Evolutionary conservation across 2,329 filamentous ascomycete genomes (phyloP).

Genomic region (Penicillium sp.): DNA sequence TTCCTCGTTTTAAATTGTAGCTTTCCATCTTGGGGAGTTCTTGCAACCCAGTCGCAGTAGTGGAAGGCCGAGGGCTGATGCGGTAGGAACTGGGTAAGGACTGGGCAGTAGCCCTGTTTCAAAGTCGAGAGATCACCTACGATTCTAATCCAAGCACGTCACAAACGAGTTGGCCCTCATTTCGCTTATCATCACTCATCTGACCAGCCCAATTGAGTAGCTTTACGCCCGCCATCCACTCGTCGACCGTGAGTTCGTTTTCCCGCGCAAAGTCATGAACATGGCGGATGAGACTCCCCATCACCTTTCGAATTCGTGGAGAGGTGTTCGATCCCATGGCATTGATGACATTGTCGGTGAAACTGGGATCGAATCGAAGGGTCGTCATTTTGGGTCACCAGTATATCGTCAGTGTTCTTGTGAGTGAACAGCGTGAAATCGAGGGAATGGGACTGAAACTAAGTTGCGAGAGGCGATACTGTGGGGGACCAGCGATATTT

Average conservation of each 20-base stretch:
- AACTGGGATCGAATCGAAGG: conserved; percentile 40
- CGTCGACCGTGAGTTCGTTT: conserved; percentile 53
- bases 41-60: too few species aligned
- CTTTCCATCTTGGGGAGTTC: background rate
- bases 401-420: too few species aligned
- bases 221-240: conserved; percentile 53
- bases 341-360: conserved; percentile 67
- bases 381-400: conserved; percentile 18
- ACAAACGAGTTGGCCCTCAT: conserved; percentile 57
- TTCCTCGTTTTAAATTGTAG: background rate
- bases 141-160: conserved; percentile 56
- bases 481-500: too few species aligned
- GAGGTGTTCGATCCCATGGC: conserved; percentile 66
- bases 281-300: conserved; percentile 49
- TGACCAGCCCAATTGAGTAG: conserved; percentile 57
- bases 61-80: too few species aligned
- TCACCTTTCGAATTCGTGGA: conserved; percentile 60
- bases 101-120: background rate
- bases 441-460: too few species aligned
- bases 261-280: conserved; percentile 56
- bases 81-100: too few species aligned
- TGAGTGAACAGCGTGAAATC: too few species aligned
- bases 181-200: conserved; percentile 57
- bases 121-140: conserved; percentile 26
- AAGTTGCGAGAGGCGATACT: too few species aligned